These are phyloP conservation scores for Barnettozyma wickerhamii DNA, from an alignment of 805 yeast genomes.

Conservation along the genomic window DNA sequence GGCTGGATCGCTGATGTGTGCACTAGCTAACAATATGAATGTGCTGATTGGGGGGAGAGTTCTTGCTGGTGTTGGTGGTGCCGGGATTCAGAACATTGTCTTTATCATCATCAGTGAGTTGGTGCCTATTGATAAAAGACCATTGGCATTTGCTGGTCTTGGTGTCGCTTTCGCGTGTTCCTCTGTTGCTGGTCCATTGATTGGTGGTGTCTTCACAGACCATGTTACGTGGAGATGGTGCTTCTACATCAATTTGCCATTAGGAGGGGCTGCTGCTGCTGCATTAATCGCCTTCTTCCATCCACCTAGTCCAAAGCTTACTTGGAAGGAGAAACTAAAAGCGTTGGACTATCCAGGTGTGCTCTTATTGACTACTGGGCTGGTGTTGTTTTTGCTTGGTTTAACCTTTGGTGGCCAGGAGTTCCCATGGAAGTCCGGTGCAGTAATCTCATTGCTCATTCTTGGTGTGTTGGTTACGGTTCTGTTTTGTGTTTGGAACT, in stretches of 20 bases:
- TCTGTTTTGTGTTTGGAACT: constrained; percentile 36
- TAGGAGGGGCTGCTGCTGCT: constrained; percentile 49
- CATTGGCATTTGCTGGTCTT: constrained; percentile 18
- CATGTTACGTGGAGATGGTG: constrained; percentile 73
- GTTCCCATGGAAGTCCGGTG: constrained; percentile 51
- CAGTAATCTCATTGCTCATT: constrained; percentile 44
- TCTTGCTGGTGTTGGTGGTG: constrained; percentile 66
- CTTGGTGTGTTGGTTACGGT: constrained; percentile 38
- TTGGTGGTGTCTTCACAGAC: constrained; percentile 63
- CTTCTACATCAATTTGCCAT: constrained; percentile 64
- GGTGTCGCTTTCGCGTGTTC: constrained; percentile 41
- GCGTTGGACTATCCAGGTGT: constrained; percentile 49
- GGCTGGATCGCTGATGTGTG: constrained; percentile 49
- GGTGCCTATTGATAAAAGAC: constrained; percentile 29
- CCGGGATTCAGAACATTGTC: constrained; percentile 55
- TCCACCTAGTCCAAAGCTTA: constrained; percentile 44
- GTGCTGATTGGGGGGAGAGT: constrained; percentile 68
- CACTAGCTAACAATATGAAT: constrained; percentile 47
- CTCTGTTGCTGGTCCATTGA: constrained; percentile 54
- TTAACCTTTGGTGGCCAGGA: constrained; percentile 52
- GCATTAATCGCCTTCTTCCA: constrained; percentile 37
- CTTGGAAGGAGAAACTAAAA: constrained; percentile 32
- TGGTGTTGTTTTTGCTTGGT: constrained; percentile 43
- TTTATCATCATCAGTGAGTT: constrained; percentile 51
- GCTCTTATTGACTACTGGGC: constrained; percentile 35